Conservation (phyloP, 352 stramenopile species). For the Phytophthora melonis region DNA sequence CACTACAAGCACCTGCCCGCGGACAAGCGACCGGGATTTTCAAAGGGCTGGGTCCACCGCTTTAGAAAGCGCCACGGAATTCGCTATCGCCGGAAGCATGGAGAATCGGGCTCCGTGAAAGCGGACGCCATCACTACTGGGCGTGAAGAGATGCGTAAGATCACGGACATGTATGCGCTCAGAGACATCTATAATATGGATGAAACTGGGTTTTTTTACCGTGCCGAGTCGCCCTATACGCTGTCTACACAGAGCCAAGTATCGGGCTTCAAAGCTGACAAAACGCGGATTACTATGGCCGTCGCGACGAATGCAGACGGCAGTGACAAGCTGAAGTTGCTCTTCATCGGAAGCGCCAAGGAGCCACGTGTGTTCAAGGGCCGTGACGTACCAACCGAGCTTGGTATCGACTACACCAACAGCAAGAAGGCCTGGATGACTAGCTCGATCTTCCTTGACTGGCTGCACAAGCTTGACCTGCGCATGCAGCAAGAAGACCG, state of each 20-base stretch:
- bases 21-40: not conserved
- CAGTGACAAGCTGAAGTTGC: not conserved
- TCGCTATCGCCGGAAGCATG: not conserved
- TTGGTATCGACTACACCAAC: not conserved
- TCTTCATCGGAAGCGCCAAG: not conserved
- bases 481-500: not conserved
- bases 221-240: not conserved
- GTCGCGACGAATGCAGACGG: not conserved
- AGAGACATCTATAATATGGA: not conserved
- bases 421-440: not conserved
- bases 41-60: not conserved
- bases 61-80: not conserved
- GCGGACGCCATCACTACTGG: not conserved
- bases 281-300: not conserved
- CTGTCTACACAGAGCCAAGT: not conserved
- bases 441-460: not conserved
- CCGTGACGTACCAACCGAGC: not conserved
- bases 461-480: not conserved
- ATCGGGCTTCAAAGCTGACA: not conserved
- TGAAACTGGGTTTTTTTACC: not conserved
- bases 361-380: not conserved
- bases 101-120: not conserved
- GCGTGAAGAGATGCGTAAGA: not conserved
- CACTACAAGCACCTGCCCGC: not conserved
- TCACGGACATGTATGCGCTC: not conserved